Conservation (phyloP, 805 yeast species). For the Debaryomyces maramus region DNA sequence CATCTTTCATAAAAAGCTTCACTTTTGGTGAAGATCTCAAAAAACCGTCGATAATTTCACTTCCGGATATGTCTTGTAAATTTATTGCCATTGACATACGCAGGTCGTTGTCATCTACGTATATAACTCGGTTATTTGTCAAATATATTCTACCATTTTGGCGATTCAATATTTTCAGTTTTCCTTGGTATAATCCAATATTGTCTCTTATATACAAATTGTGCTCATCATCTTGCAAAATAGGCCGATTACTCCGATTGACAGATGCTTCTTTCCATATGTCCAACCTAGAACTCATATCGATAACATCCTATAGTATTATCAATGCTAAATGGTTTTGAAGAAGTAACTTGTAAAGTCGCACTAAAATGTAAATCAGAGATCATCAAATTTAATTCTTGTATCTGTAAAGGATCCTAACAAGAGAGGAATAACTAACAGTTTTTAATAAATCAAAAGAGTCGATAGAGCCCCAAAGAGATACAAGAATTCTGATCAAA, state of each 20-base stretch:
- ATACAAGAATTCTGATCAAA: no score
- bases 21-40: conserved; percentile 79
- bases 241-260: conserved; percentile 41
- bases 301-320: neutral
- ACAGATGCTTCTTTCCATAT: conserved; percentile 39
- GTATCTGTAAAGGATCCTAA: no score
- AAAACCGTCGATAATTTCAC: conserved; percentile 54
- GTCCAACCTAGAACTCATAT: conserved; percentile 14
- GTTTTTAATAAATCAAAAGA: no score
- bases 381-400: no score
- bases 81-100: conserved; percentile 48
- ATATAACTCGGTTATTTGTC: conserved; percentile 72
- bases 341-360: no score
- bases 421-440: no score
- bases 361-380: no score
- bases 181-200: conserved; percentile 79
- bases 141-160: conserved; percentile 79
- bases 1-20: conserved; percentile 28
- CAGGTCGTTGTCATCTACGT: conserved; percentile 52
- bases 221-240: conserved; percentile 32
- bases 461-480: no score
- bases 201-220: conserved; percentile 34
- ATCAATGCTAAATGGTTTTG: no score
- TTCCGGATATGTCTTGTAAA: conserved; percentile 38
- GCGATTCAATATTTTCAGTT: conserved; percentile 56